Evolutionary conservation across 306 rosid species (phyloP), one percentile per base, ranked within the genome.

Genomic region (Begonia peltatifolia): DNA sequence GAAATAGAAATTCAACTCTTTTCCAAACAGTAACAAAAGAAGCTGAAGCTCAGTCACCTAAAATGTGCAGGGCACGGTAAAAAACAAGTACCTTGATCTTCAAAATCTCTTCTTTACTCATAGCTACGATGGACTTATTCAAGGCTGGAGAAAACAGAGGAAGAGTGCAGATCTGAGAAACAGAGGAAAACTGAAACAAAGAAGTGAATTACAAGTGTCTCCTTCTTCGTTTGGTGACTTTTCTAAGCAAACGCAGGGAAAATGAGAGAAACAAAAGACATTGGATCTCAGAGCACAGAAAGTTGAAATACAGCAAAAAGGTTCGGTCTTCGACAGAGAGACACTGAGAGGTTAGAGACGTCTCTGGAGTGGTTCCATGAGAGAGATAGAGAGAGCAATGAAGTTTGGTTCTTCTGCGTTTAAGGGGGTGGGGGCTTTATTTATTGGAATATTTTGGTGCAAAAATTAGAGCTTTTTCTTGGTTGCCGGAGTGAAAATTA

Each of bases 61-160:
- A 14, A 56, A 13, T 50, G 46, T 23, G 53, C 14, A 59, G 50
- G 1, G n/a, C 5, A 4, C 13, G 44, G 22, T 49, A 52, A 46
- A 11, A 67, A 63, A 53, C 35, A 53, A 20, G 71, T 71, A 87
- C 99, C 96, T 87, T 87, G 62, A 87, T 79, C 87, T 87, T 87
- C 76, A 84, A 53, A 64, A 84, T 60, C 84, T 84, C 96, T 56
- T 87, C 96, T 64, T 81, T 74, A 74, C 85, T 84, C 96, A 87
- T 87, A 42, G 59, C 56, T 71, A 22, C 0, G 50, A 48, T 59
- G 6, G 44, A 49, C 14, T 0, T 46, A 14, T 2, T 12, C 20
- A 18, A 23, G 12, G 41, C 9, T 2, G 41, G 14, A 9, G 46
- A 35, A 38, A 9, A 20, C 10, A 38, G 48, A 36, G 8, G 6